These are phyloP conservation scores for Aphanomyces euteiches DNA, from an alignment of 352 stramenopile species.

Conservation along the genomic window DNA sequence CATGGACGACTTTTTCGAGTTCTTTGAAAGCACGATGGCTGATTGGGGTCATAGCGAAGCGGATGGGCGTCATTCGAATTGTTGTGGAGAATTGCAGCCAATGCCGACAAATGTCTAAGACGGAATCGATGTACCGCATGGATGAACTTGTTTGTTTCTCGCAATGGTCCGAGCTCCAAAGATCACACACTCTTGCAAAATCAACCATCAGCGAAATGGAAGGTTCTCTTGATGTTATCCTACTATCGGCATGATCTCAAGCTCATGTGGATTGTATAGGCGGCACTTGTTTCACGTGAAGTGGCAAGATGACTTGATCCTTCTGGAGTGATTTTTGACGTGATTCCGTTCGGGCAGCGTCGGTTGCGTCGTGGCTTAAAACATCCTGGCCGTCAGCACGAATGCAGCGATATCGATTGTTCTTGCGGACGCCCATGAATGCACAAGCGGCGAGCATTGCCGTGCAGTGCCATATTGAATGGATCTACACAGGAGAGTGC, in stretches of 20 bases:
- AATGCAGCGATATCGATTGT: conserved; percentile 41
- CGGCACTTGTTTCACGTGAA: neutral
- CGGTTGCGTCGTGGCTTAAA: conserved; percentile 25
- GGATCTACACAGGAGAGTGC: conserved; percentile 29
- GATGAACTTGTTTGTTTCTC: too few relatives aligned
- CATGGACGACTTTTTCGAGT: too few relatives aligned
- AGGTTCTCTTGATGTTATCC: neutral
- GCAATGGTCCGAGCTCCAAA: too few relatives aligned
- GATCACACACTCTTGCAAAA: too few relatives aligned
- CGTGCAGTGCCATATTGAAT: conserved; percentile 40
- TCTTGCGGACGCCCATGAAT: conserved; percentile 38
- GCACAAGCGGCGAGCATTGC: conserved; percentile 39
- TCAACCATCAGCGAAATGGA: neutral
- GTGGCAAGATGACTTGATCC: neutral
- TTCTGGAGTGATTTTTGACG: neutral
- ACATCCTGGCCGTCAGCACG: conserved; percentile 35
- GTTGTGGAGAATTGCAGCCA: too few relatives aligned
- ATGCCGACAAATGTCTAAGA: too few relatives aligned
- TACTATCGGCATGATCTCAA: neutral
- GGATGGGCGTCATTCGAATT: too few relatives aligned
- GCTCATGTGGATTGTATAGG: neutral
- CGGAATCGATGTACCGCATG: too few relatives aligned
- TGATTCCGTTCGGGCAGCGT: neutral
- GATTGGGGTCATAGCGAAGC: too few relatives aligned
- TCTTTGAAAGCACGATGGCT: too few relatives aligned